Base-by-base conservation (phyloP, 1,139 yeast genomes). In the Magnusiomyces tetraspermus region DNA sequence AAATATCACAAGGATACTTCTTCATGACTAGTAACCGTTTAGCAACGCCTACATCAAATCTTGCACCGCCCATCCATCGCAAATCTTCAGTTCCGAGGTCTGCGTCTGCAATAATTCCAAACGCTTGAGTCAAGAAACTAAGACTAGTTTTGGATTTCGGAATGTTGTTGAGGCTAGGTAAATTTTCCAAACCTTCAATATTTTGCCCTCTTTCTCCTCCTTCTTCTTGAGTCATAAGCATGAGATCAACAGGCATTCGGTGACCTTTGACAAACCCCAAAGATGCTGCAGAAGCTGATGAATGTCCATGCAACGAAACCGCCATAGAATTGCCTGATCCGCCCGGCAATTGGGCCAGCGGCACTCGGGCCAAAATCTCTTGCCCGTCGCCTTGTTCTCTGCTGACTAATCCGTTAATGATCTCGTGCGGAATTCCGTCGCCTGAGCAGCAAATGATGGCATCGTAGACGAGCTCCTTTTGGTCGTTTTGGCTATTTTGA, bases 311-410 rank as follows among this genome's bases (percentile, higher is more conserved):
- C 52, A 95, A 80, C 37, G 96, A 85, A 56, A 85, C 73, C 8
- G 95, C 74, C 75, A 92, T 77, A 1, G 97, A 97, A 68, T 92
- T 92, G 2, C 98, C 98, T 0, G 96, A 85, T 0, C 97, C 97
- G 63, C 96, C 86, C 0, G 98, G 98, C 23, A 92, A 71, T 67
- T 92, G 97, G 26, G 95, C 82, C 1, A 92, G 71, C 0, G 87
- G 83, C 22, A 88, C 58, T 55, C 79, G 78, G 53, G 76, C 72
- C 61, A 92, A 82, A 0, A 94, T 8, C 67, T 67, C 0, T 72
- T 77, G 70, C 60, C 50, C 63, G 28, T 55, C 77, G 17, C 83
- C 80, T 64, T 87, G 94, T 0, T 72, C 63, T 26, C 74, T 74
- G 55, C 68, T 67, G 58, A 80, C 86, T 44, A 92, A 72, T 2